Conservation (phyloP, 352 stramenopile species). For the Globisporangium middletonii region DNA sequence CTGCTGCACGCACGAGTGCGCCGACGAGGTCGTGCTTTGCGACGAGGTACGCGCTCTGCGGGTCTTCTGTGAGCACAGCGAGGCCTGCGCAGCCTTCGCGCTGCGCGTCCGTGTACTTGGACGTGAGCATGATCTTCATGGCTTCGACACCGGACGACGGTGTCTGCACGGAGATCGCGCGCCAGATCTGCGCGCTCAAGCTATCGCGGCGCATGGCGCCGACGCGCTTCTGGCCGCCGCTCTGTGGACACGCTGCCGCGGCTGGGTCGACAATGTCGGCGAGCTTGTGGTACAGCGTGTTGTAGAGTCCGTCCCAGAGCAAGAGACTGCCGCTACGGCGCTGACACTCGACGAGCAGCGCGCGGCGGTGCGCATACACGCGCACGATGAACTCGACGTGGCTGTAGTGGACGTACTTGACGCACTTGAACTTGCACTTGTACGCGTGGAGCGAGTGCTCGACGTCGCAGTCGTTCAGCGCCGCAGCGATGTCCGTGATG, state of each 20-base stretch:
- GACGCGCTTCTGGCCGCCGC: conserved; percentile 62
- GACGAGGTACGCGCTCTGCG: conserved; percentile 55
- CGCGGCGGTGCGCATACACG: conserved; percentile 39
- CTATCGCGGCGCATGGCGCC: conserved; percentile 28
- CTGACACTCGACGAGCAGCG: conserved; percentile 71
- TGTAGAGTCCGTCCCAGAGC: conserved; percentile 80
- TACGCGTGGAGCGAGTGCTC: conserved; percentile 59
- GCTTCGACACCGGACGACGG: conserved; percentile 68
- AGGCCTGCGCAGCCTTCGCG: conserved; percentile 69
- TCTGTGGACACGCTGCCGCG: conserved; percentile 55
- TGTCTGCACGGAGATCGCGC: conserved; percentile 40
- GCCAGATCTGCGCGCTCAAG: conserved; percentile 56
- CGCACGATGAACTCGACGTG: conserved; percentile 76
- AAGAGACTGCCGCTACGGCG: conserved; percentile 64
- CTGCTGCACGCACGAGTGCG: conserved; percentile 36
- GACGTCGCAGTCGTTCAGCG: conserved; percentile 53
- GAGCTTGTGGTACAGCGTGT: conserved; percentile 60
- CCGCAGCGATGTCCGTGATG: conserved; percentile 38
- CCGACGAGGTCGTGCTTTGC: conserved; percentile 47
- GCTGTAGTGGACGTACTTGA: conserved; percentile 83
- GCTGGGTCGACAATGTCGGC: conserved; percentile 34
- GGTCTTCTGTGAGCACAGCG: conserved; percentile 61
- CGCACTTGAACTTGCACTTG: conserved; percentile 86
- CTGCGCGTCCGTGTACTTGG: conserved; percentile 60
- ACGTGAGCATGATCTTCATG: conserved; percentile 85